These are phyloP conservation scores for Phaeophleospora eucalypticola DNA, from an alignment of 2,329 filamentous ascomycete genomes.

Conservation along the genomic window DNA sequence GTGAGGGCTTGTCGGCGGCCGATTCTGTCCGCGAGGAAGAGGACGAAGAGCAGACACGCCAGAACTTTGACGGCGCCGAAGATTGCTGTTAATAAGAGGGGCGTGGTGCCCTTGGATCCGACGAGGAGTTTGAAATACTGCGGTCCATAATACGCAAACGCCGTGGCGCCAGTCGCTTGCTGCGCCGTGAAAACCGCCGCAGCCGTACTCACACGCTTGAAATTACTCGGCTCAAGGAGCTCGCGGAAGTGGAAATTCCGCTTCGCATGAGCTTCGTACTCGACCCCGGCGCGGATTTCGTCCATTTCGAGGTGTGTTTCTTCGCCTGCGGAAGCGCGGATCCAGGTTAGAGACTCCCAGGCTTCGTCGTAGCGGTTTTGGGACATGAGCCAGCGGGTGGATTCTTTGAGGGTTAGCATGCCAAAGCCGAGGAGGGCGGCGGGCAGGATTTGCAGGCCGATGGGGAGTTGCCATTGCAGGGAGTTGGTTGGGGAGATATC, in stretches of 20 bases:
- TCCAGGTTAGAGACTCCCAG: constrained; percentile 49
- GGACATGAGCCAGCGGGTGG: constrained; percentile 49
- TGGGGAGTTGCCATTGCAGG: constrained; percentile 54
- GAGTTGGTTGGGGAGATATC: constrained; percentile 34
- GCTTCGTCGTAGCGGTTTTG: constrained; percentile 45
- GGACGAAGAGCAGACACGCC: constrained; percentile 49
- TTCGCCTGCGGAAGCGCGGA: constrained; percentile 43
- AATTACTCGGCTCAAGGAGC: constrained; percentile 43
- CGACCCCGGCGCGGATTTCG: constrained; percentile 48
- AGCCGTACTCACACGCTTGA: constrained; percentile 42
- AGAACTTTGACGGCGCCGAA: constrained; percentile 53
- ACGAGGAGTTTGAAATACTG: constrained; percentile 50
- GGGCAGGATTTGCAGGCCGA: constrained; percentile 50
- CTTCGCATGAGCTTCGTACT: constrained; percentile 43
- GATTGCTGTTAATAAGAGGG: constrained; percentile 50
- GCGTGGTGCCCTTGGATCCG: constrained; percentile 39
- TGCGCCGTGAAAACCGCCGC: constrained; percentile 50
- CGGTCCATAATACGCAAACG: constrained; percentile 53
- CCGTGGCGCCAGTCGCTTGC: constrained; percentile 53
- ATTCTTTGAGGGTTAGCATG: constrained; percentile 48
- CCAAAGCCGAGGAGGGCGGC: constrained; percentile 47
- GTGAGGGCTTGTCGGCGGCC: constrained; percentile 39
- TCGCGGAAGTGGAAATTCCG: constrained; percentile 33
- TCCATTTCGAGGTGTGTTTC: constrained; percentile 44
- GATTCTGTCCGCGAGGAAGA: constrained; percentile 50